Conservation (phyloP, 2,329 filamentous ascomycete species). For the Neofusicoccum sp. region DNA sequence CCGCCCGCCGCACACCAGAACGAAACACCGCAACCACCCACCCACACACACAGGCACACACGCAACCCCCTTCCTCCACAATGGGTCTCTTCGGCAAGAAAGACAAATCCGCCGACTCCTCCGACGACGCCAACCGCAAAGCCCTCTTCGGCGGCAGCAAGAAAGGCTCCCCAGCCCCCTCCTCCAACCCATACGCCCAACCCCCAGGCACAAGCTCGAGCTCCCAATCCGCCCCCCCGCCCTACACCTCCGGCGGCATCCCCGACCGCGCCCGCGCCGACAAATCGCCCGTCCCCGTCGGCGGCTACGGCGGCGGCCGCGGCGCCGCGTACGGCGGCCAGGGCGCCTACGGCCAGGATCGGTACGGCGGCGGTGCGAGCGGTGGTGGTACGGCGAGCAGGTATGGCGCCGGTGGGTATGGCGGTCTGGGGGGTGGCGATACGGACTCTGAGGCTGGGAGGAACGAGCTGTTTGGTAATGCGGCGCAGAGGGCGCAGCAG, state of each 20-base stretch:
- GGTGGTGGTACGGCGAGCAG: conserved; percentile 24
- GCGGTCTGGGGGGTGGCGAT: conserved; percentile 49
- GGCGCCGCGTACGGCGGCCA: conserved; percentile 21
- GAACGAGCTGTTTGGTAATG: conserved; percentile 66
- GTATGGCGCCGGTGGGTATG: conserved; percentile 41
- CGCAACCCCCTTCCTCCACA: background rate
- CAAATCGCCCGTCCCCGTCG: conserved; percentile 48
- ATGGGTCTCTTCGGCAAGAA: conserved; percentile 47
- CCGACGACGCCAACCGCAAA: conserved; percentile 56
- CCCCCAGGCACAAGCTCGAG: conserved; percentile 44
- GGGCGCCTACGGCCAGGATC: conserved; percentile 30
- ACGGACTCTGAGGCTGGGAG: conserved; percentile 58
- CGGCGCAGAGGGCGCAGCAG: conserved; percentile 51
- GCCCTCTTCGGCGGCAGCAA: conserved; percentile 63
- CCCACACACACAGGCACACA: background rate
- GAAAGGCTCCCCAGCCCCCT: conserved; percentile 53
- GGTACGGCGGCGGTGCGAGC: conserved; percentile 48
- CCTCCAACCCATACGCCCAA: conserved; percentile 59
- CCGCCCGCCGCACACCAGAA: background rate
- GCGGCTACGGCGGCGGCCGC: conserved; percentile 40
- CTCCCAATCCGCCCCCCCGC: conserved; percentile 38
- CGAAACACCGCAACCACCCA: background rate
- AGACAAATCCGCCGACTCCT: conserved; percentile 55
- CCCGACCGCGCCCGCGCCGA: conserved; percentile 40
- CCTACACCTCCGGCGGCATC: conserved; percentile 37